Conservation (phyloP, 106 monocot species). For the Phalaenopsis equestris region DNA sequence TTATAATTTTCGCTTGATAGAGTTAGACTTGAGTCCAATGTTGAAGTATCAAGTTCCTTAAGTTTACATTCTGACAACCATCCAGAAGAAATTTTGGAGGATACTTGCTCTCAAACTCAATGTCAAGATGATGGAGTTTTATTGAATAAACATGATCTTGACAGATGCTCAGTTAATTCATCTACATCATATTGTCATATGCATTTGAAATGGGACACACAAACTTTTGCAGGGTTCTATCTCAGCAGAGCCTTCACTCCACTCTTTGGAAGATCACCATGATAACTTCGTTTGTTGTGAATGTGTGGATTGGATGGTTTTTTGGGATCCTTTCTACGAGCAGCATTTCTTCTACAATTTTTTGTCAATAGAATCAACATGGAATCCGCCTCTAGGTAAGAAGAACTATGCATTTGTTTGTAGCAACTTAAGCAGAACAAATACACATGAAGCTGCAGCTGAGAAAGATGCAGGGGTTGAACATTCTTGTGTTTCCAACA, state of each 20-base stretch:
- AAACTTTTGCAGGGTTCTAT: conserved; percentile 2
- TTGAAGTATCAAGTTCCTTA: conserved; percentile 5
- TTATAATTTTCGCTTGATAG: background rate
- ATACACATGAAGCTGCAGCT: conserved; percentile 12
- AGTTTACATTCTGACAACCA: conserved; percentile 9
- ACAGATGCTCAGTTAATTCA: conserved; percentile 14
- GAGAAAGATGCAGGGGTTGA: conserved; percentile 6
- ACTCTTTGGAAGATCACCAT: background rate
- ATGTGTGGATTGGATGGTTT: conserved; percentile 64
- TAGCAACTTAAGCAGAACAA: conserved; percentile 8
- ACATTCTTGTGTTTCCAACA: conserved; percentile 2
- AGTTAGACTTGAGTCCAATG: background rate
- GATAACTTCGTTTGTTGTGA: conserved; percentile 18
- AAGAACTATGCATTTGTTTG: conserved; percentile 24
- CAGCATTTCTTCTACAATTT: conserved; percentile 75
- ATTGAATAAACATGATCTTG: conserved; percentile 9
- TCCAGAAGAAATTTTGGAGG: conserved; percentile 7
- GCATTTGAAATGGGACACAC: conserved; percentile 5
- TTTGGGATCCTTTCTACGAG: conserved; percentile 84
- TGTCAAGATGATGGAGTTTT: conserved; percentile 10
- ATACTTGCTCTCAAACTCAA: background rate
- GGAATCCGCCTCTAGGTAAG: conserved; percentile 65
- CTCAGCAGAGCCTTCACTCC: background rate
- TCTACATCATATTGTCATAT: conserved; percentile 9
- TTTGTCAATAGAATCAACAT: conserved; percentile 69